phyloP scores from a whole-genome alignment of 495 filamentous ascomycete genomes.

The Letharia columbiana region DNA sequence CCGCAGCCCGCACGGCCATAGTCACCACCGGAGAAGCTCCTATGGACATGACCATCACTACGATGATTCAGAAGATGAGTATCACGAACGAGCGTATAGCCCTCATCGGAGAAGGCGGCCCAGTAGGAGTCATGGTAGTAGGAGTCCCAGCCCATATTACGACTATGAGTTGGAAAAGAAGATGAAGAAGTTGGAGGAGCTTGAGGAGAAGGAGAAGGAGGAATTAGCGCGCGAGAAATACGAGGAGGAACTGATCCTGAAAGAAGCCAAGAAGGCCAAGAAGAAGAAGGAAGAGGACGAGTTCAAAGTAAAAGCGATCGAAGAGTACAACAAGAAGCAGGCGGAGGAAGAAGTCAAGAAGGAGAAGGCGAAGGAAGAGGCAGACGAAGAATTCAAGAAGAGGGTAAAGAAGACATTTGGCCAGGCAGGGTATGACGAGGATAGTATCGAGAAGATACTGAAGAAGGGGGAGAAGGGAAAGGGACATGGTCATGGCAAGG shows the following conservation, averaged over 20 bases:
- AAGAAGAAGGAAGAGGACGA: slow-evolving; percentile 23
- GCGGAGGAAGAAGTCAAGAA: slow-evolving; percentile 23
- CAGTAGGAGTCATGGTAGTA: slow-evolving; percentile 4
- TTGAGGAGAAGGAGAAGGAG: slow-evolving; percentile 21
- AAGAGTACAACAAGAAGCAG: slow-evolving; percentile 21
- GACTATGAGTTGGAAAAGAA: slow-evolving; percentile 19
- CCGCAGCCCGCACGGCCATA: slow-evolving; percentile 18
- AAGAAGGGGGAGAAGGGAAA: slow-evolving; percentile 16
- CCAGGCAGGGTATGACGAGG: slow-evolving; percentile 20
- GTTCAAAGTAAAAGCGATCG: slow-evolving; percentile 18
- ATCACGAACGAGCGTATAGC: slow-evolving; percentile 14
- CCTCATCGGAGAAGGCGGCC: slow-evolving; percentile 10
- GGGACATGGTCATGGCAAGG: slow-evolving; percentile 6
- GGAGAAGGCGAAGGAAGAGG: slow-evolving; percentile 24
- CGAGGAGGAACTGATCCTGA: slow-evolving; percentile 20
- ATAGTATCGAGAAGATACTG: slow-evolving; percentile 21
- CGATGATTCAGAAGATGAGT: slow-evolving; percentile 19
- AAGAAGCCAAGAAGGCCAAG: slow-evolving; percentile 23
- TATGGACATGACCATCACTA: slow-evolving; percentile 10
- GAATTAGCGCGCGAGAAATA: slow-evolving; percentile 13
- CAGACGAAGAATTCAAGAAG: slow-evolving; percentile 19
- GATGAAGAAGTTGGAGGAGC: slow-evolving; percentile 23
- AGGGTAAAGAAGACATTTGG: slow-evolving; percentile 19
- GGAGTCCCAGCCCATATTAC: slow-evolving; percentile 19
- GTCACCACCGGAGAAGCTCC: neutral